Evolutionary conservation across 768 basidiomycete genomes (phyloP).

Genomic region (Podaxis carcinomalis): DNA sequence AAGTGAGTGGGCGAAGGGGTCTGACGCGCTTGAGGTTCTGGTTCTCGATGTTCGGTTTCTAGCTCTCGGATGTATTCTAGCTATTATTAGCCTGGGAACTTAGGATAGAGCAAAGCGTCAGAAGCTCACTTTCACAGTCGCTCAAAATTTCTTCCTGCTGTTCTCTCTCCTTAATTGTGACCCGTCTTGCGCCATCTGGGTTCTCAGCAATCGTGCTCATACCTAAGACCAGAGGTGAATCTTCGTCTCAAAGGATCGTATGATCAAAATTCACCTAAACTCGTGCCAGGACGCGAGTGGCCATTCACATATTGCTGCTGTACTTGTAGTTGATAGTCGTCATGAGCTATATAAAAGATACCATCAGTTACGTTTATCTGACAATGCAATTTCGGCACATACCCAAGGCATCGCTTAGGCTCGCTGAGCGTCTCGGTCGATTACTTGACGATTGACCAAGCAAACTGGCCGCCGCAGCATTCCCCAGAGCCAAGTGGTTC

Average conservation of each 20-base stretch:
- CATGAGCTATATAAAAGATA: slow-evolving; percentile 26
- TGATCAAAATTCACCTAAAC: slow-evolving; percentile 22
- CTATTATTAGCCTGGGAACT: background rate
- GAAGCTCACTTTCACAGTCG: slow-evolving; percentile 38
- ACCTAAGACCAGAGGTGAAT: slow-evolving; percentile 11
- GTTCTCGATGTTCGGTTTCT: slow-evolving; percentile 37
- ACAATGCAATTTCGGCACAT: slow-evolving; percentile 15
- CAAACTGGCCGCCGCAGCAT: slow-evolving; percentile 20
- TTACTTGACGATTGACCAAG: slow-evolving; percentile 38
- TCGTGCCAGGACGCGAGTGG: slow-evolving; percentile 31
- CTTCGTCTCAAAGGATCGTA: background rate
- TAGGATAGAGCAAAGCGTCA: background rate
- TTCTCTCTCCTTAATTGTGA: slow-evolving; percentile 34
- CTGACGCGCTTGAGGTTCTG: slow-evolving; percentile 34
- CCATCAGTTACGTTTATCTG: background rate
- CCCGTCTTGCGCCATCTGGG: slow-evolving; percentile 30
- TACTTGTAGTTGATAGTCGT: slow-evolving; percentile 34
- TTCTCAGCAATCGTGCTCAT: slow-evolving; percentile 24
- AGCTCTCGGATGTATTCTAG: slow-evolving; percentile 33
- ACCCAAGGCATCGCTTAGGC: slow-evolving; percentile 64
- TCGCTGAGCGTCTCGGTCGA: slow-evolving; percentile 73
- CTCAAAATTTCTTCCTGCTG: slow-evolving; percentile 40
- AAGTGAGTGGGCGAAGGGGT: slow-evolving; percentile 46
- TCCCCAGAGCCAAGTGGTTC: slow-evolving; percentile 16
- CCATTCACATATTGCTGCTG: slow-evolving; percentile 30